A percentile compares a stretch with the other conserved stretches of the same genome.
Conservation (phyloP, 1,139 yeast species). For the Fermentozyma sake region DNA sequence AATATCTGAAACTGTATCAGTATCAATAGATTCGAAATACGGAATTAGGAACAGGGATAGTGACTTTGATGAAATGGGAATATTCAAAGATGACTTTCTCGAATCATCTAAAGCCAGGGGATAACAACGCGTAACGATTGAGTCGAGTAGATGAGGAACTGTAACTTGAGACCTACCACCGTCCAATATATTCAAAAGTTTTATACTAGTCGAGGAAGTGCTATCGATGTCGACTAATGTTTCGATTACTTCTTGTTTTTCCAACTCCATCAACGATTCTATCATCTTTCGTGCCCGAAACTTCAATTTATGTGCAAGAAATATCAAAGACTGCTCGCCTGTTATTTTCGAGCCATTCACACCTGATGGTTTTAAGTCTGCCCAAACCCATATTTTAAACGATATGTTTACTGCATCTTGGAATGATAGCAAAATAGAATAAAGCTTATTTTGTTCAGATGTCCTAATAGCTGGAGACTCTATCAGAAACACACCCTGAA, state of each 20-base stretch:
- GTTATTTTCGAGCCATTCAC: constrained; percentile 9
- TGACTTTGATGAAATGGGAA: constrained; percentile 36
- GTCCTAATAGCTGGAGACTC: constrained; percentile 63
- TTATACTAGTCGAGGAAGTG: constrained; percentile 22
- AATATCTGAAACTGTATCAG: constrained; percentile 72
- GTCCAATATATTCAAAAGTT: constrained; percentile 71
- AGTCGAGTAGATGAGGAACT: constrained; percentile 59
- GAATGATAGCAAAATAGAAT: constrained; percentile 57
- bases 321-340: constrained; percentile 46
- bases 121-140: constrained; percentile 40
- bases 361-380: constrained; percentile 44
- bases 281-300: constrained; percentile 66
- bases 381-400: constrained; percentile 71
- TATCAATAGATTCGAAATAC: constrained; percentile 63
- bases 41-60: constrained; percentile 50
- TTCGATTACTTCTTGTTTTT: constrained; percentile 72
- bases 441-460: constrained; percentile 50
- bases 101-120: constrained; percentile 29
- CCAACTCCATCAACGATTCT: constrained; percentile 64
- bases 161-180: constrained; percentile 80
- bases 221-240: constrained; percentile 44
- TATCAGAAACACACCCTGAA: constrained; percentile 81
- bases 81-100: constrained; percentile 40
- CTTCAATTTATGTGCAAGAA: constrained; percentile 63
- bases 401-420: constrained; percentile 55